Evolutionary conservation across 345 rosid genomes (phyloP), one percentile per base, ranked within the genome.

Genomic region (Populus alba): DNA sequence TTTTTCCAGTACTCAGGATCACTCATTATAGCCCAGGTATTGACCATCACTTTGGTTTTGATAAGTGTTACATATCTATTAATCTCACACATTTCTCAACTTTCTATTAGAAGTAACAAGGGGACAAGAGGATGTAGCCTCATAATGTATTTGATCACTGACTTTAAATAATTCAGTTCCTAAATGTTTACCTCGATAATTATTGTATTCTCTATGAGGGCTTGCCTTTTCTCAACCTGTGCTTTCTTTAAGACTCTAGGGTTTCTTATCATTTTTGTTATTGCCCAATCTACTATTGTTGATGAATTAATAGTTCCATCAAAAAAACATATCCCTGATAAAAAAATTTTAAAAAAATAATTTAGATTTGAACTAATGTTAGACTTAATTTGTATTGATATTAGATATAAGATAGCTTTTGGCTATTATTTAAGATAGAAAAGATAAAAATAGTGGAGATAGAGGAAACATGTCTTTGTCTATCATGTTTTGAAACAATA

Each of bases 61-160:
- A 22, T 38, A 2, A 78, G 78, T 0, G 73, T 31, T 53, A 53
- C 29, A 31, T 73, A 79, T 22, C 81, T 77, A 22, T n/a, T 68
- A 57, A 79, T 68, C 15, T 37, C 63, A 29, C 81, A 79, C 2
- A 33, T 45, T 79, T 73, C 43, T 8, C 31, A 55, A 25, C 68
- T 79, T 35, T 79, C 74, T 73, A 77, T 73, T 55, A 78, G 78
- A 25, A 74, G 61, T 17, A 79, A 20, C 49, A 79, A 22, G 1
- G 82, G 78, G 31, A 68, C 63, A 29, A 75, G 65, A 8, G 78
- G 77, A 10, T 79, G 82, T 53, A 79, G 68, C 67, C 82, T 68
- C 55, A 79, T 12, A 6, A 78, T 74, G 41, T 79, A 78, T 74
- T 74, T 79, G 5, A 79, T 22, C 39, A 79, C 41, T 53, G 43